A percentile compares a stretch with the other conserved stretches of the same genome.
Conservation (phyloP, 768 basidiomycete genomes). For the Rhodosporidiobolus odoratus region DNA sequence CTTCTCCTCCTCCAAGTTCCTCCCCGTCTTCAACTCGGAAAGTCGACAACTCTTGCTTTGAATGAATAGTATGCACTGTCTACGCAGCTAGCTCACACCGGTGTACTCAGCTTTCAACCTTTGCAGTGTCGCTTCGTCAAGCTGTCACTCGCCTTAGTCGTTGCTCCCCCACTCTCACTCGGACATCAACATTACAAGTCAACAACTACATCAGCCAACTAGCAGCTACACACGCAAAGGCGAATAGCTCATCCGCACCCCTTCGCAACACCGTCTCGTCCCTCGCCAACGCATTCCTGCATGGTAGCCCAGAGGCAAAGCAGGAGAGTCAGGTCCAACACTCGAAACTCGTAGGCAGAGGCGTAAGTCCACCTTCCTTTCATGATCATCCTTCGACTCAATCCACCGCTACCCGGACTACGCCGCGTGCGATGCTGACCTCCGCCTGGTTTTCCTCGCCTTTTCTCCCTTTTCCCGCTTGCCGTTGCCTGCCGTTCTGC, state of each 20-base stretch:
- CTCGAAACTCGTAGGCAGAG: conserved; percentile 78
- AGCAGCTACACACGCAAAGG: neutral
- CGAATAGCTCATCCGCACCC: neutral
- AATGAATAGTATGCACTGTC: too few species aligned
- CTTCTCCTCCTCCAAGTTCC: too few species aligned
- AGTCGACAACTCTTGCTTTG: too few species aligned
- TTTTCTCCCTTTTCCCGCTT: neutral
- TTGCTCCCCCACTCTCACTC: too few species aligned
- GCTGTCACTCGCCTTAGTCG: too few species aligned
- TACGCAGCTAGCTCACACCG: too few species aligned
- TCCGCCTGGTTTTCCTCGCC: neutral
- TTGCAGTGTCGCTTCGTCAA: too few species aligned
- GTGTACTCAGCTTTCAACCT: too few species aligned
- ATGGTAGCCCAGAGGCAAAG: conserved; percentile 89
- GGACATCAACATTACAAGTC: too few species aligned
- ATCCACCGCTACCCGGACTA: too few species aligned
- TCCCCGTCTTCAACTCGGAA: too few species aligned
- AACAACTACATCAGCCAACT: neutral
- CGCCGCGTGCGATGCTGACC: neutral
- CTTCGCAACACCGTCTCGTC: conserved; percentile 9
- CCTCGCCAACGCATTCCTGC: conserved; percentile 57
- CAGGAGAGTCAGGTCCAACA: conserved; percentile 73
- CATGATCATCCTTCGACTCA: neutral
- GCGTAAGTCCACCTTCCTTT: conserved; percentile 44
- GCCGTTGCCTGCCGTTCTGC: conserved; percentile 41